Evolutionary conservation across 768 basidiomycete genomes (phyloP), one percentile per base, ranked within the genome.

Genomic region (Lentinula detonsa): DNA sequence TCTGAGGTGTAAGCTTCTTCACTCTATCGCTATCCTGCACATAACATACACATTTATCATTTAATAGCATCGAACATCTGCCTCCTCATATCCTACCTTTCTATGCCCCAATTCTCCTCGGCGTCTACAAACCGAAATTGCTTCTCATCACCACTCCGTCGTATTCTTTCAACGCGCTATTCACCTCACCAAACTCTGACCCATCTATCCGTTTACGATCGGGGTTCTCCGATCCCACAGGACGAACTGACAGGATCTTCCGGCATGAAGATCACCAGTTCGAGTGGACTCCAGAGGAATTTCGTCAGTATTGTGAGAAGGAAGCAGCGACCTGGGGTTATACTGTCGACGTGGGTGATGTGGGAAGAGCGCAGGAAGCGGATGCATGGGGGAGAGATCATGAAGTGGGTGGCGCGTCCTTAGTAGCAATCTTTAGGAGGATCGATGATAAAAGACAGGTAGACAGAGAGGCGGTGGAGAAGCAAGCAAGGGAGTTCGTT

Each of bases 181-280:
- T 92, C 75, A 81, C 84, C 0, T 70, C 83, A 1, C 89, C 88
- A 0, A 76, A 73, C 40, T 70, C 73, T 0, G 73, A 73, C 4
- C 69, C 76, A 40, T 72, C 76, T 4, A 75, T 77, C 6, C 79
- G 68, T 23, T 35, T 52, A 37, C 66, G 81, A 13, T 67, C 72
- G 23, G 92, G 89, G 0, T 85, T 71, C 68, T 77, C 71, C 0
- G 93, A 95, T 71, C 92, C 94, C 2, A 94, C 92, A 0, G 76
- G 79, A 13, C 82, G 89, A 16, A 94, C 91, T 0, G 68, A 80
- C 51, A 83, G 93, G 1, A 71, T 89, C 33, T 95, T 94, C 75
- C 79, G 93, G 21, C 91, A 95, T 68, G 61, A 72, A 23, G 93
- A 95, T 65, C 93, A 96, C 72, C 89, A 93, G 65, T 93, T 95